Evolutionary conservation across 805 yeast species (phyloP), one percentile per base, ranked within the genome.

Genomic region (Millerago galiae): DNA sequence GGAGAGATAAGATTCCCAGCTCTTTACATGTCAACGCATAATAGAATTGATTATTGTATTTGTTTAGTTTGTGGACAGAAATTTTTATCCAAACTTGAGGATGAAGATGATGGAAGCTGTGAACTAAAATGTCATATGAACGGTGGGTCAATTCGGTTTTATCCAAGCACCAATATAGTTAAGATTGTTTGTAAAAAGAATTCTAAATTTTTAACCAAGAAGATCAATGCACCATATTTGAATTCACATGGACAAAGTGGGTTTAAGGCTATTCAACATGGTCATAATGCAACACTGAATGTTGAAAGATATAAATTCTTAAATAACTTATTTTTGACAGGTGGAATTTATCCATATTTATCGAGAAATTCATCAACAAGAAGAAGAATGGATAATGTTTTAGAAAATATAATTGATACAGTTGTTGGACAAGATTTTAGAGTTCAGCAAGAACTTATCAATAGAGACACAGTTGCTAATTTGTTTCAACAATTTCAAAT

Each of bases 201-300:
- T 43, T 48, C 44, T 62, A 58, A 21, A 42, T 60, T 46, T 49
- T 51, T 56, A 59, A 63, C 55, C 31, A 61, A 58, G 17, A 63
- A 66, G 8, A 67, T 75, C 48, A 74, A 74, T 42, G 83, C 86
- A 0, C 93, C 91, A 12, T 85, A 83, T 55, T 62, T 85, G 55
- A 83, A 86, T 42, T 67, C 69, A 5, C 89, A 83, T 59, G 95
- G 95, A 17, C 93, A 85, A 58, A 73, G 81, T 3, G 83, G 83
- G 27, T 66, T 68, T 9, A 72, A 73, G 15, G 68, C 79, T 3
- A 65, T 70, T 46, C 71, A 72, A 12, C 74, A 77, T 14, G 83
- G 80, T 36, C 75, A 71, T 42, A 53, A 69, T 27, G 86, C 86
- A 0, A 66, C 65, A 0, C 65, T 84, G 44, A 74, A 73, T 52